phyloP scores from a whole-genome alignment of 108 stramenopile species.

The Nitzschia inconspicua region DNA sequence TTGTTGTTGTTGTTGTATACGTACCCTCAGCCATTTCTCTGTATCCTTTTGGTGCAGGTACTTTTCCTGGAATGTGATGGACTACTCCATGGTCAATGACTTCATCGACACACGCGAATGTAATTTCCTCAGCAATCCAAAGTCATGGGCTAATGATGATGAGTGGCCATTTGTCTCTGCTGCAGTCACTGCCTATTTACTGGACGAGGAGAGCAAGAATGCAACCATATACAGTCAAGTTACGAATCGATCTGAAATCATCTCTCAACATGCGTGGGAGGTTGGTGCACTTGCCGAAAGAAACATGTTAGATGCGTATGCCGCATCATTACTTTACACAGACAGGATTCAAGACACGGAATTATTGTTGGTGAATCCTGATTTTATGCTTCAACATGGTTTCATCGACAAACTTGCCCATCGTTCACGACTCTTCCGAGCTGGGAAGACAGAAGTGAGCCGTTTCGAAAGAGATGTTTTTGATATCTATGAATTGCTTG shows the following conservation, averaged over 20 bases:
- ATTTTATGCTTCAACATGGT: background rate
- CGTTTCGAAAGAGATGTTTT: background rate
- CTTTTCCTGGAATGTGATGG: constrained; percentile 29
- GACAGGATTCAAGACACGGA: background rate
- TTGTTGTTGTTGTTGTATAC: too few relatives aligned
- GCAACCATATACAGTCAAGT: constrained; percentile 1
- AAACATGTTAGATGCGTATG: too few relatives aligned
- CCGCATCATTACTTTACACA: too few relatives aligned
- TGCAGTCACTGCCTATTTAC: background rate
- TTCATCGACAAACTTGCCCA: background rate
- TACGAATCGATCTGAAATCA: background rate
- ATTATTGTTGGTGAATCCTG: constrained; percentile 5
- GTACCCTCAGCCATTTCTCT: too few relatives aligned
- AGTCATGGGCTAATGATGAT: constrained; percentile 26
- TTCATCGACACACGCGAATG: constrained; percentile 36
- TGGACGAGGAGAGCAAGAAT: background rate
- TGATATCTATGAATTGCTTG: constrained; percentile 3
- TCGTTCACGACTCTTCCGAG: background rate
- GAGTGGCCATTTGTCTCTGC: constrained; percentile 8
- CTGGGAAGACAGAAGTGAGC: background rate
- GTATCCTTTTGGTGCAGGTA: too few relatives aligned
- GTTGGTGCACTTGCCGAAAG: too few relatives aligned
- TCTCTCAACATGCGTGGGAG: background rate
- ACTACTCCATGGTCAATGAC: constrained; percentile 15
- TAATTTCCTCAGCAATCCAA: constrained; percentile 37